Evolutionary conservation across 2,329 filamentous ascomycete genomes (phyloP), one percentile per base, ranked within the genome.

Genomic region (Nemania abortiva): DNA sequence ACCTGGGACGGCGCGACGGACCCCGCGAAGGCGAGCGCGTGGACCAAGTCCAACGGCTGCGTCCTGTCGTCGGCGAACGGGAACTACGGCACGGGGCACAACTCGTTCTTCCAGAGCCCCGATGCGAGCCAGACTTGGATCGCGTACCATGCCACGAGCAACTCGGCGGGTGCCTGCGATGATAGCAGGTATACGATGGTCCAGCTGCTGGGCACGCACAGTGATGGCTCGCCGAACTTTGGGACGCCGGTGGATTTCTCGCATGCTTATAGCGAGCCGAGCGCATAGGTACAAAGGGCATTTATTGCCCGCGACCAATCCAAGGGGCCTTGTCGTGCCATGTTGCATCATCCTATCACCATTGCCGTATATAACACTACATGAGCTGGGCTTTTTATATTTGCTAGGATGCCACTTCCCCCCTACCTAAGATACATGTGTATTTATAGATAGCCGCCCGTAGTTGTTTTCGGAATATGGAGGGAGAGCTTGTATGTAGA

Each of bases 71-170:
- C 81, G 53, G 86, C 83, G 1, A 88, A 88, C 67, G 86, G 86
- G 2, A 87, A 88, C 74, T 88, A 85, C 58, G 86, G 87, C 15
- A 85, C 86, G 0, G 87, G 86, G 0, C 86, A 88, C 69, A 88
- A 88, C 72, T 86, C 85, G 2, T 89, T 89, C 81, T 89, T 90
- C 78, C 79, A 77, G 31, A 88, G 85, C 70, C 86, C 87, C 0
- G 86, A 89, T 69, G 85, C 82, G 2, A 83, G 78, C 0, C 82
- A 89, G 76, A 85, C 82, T 2, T 89, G 83, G 83, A 87, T 86
- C 60, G 83, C 86, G 0, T 89, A 86, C 75, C 86, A 89, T 70
- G 87, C 87, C 0, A 88, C 86, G 0, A 78, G 80, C 1, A 84
- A 82, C 66, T 78, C 80, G 11, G 78, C 77, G 0, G 87, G 87